phyloP scores from a whole-genome alignment of 306 rosid genomes.

The Sicyos baderoa region DNA sequence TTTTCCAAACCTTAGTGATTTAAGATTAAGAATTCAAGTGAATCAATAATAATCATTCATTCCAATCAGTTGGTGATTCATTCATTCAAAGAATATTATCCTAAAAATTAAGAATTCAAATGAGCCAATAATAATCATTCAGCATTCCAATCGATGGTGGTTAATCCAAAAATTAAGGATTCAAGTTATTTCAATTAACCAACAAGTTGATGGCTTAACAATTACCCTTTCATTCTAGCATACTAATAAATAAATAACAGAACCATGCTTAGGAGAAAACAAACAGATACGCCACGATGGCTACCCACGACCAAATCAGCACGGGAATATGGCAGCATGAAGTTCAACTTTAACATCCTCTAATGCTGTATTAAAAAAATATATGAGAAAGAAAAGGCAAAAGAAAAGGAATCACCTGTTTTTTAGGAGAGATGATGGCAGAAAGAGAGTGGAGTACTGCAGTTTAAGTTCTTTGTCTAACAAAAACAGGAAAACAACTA shows the following conservation, averaged over 20 bases:
- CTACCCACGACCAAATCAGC: not conserved
- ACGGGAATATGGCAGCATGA: not conserved
- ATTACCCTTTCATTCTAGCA: not conserved
- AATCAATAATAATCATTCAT: not conserved
- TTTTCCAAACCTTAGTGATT: slow-evolving; percentile 4
- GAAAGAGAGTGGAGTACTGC: not conserved
- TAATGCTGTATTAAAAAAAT: not conserved
- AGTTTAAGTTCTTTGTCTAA: not conserved
- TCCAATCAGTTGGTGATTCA: not conserved
- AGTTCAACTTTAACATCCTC: not conserved
- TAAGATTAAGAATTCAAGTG: not conserved
- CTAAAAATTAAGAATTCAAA: not conserved
- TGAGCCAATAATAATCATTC: no score
- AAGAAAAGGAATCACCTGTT: not conserved
- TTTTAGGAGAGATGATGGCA: not conserved
- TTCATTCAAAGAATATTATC: not conserved
- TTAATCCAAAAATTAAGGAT: not conserved
- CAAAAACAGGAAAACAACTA: not conserved
- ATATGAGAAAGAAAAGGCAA: not conserved
- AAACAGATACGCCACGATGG: not conserved
- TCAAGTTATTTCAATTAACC: not conserved
- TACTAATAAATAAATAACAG: not conserved
- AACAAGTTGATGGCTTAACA: not conserved
- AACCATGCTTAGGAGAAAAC: not conserved
- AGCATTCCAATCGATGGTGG: not conserved